Percentiles rank a stretch among this genome's conserved stretches.
phyloP scores from a whole-genome alignment of 169 alveolate species.

The Plasmodium berghei region DNA sequence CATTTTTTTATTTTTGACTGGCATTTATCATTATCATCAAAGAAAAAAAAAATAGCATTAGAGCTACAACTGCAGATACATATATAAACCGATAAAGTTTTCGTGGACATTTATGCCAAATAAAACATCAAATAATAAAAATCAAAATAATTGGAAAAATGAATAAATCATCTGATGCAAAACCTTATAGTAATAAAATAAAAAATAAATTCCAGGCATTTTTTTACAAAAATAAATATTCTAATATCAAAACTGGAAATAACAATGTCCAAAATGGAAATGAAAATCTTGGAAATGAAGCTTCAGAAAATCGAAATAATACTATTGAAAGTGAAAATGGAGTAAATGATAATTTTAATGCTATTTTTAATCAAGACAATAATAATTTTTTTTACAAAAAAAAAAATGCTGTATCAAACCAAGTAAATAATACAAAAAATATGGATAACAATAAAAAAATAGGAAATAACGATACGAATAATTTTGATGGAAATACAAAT shows the following conservation, averaged over 20 bases:
- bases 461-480: not conserved
- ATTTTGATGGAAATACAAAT: not conserved
- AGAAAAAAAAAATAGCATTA: too few relatives aligned
- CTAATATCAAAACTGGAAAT: constrained; percentile 15
- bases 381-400: constrained; percentile 13
- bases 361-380: not conserved
- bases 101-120: too few relatives aligned
- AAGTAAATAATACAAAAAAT: not conserved
- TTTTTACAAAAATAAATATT: constrained; percentile 54
- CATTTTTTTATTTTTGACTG: not conserved
- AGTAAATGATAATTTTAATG: not conserved
- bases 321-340: too few relatives aligned
- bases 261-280: not conserved
- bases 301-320: not conserved
- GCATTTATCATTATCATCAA: not conserved
- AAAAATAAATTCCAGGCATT: constrained; percentile 38
- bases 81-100: too few relatives aligned
- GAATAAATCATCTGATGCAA: constrained; percentile 27
- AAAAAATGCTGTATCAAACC: not conserved
- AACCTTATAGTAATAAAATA: constrained; percentile 18
- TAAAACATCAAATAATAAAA: too few relatives aligned
- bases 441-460: not conserved
- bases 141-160: not conserved
- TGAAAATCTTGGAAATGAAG: too few relatives aligned
- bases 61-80: too few relatives aligned